Evolutionary conservation across 805 yeast species (phyloP).

Genomic region (Peterozyma toletana): DNA sequence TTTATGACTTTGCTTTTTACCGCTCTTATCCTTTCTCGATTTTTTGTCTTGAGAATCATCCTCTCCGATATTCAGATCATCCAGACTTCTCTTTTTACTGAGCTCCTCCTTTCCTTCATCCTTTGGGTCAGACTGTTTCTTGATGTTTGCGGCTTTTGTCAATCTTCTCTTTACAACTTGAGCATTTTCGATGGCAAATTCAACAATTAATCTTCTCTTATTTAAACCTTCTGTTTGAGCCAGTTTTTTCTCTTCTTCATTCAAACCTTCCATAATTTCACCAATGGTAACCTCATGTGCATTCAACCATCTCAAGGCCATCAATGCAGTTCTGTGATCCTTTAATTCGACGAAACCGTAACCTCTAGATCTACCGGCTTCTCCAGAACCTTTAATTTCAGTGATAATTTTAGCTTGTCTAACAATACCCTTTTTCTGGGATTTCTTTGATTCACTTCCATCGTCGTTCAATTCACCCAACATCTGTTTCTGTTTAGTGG

Average conservation of each 20-base stretch:
- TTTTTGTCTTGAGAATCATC: conserved; percentile 5
- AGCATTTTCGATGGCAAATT: conserved; percentile 94
- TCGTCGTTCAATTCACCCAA: conserved; percentile 27
- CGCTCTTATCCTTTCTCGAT: conserved; percentile 19
- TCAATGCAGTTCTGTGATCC: conserved; percentile 86
- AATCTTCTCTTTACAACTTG: conserved; percentile 86
- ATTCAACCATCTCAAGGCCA: conserved; percentile 96
- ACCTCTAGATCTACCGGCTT: conserved; percentile 88
- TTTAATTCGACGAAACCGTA: conserved; percentile 92
- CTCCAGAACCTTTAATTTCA: conserved; percentile 87
- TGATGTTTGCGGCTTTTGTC: conserved; percentile 48
- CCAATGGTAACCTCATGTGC: conserved; percentile 75
- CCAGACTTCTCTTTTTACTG: conserved; percentile 1
- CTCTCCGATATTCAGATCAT: conserved; percentile 8
- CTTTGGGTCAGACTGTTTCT: conserved; percentile 20
- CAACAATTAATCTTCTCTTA: conserved; percentile 79
- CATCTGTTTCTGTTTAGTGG: conserved; percentile 53
- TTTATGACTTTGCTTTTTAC: conserved; percentile 18
- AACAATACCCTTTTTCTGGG: conserved; percentile 83
- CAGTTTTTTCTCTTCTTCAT: conserved; percentile 56
- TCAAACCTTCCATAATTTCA: conserved; percentile 67
- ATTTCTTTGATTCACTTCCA: conserved; percentile 44
- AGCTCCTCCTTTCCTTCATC: not conserved
- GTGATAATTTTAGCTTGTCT: conserved; percentile 88
- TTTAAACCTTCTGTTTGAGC: conserved; percentile 47